Base-by-base conservation (phyloP, 2,329 filamentous ascomycete genomes). In the Ambrosiella cleistominuta region DNA sequence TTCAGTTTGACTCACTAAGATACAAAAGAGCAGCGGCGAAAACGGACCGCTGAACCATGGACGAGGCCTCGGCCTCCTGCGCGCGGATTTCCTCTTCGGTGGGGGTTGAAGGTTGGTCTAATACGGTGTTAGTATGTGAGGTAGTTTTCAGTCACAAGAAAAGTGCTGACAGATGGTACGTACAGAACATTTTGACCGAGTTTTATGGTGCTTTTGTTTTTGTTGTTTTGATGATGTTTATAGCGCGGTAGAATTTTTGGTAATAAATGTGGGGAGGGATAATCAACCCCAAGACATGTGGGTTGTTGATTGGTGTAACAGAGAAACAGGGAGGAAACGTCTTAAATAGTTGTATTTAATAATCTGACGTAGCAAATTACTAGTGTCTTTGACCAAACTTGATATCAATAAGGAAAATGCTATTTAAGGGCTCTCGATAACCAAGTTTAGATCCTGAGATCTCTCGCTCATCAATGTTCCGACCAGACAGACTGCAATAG, bases 11-110 rank as follows among this genome's bases (percentile, higher is more conserved):
- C 85, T 59, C 80, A 93, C 87, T 88, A 61, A 93, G 72, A 68
- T 91, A 91, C 54, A 93, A 76, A 54, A 86, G 70, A 44, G 83
- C 74, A 62, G 82, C 82, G 13, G 81, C 80, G 44, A 79, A 76
- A 58, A 83, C 67, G 62, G 84, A 84, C 65, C 75, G 77, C 72
- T 85, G 81, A 64, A 91, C 74, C 55, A 82, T 85, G 64, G 76
- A 75, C 66, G 73, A 74, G 55, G 86, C 85, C 68, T 84, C 78
- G 61, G 75, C 74, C 75, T 90, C 85, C 68, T 82, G 77, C 66
- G 75, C 74, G 67, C 76, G 77, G 68, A 90, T 77, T 77, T 90
- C 85, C 69, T 83, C 81, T 60, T 79, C 73, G 60, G 81, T 81
- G 65, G 81, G 77, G 69, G 81, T 82, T 68, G 84, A 83, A 71